Percentiles rank a stretch among this genome's conserved stretches.
Evolutionary conservation across 2,329 filamentous ascomycete species (phyloP).

Genomic region (Pseudocercospora cruenta): DNA sequence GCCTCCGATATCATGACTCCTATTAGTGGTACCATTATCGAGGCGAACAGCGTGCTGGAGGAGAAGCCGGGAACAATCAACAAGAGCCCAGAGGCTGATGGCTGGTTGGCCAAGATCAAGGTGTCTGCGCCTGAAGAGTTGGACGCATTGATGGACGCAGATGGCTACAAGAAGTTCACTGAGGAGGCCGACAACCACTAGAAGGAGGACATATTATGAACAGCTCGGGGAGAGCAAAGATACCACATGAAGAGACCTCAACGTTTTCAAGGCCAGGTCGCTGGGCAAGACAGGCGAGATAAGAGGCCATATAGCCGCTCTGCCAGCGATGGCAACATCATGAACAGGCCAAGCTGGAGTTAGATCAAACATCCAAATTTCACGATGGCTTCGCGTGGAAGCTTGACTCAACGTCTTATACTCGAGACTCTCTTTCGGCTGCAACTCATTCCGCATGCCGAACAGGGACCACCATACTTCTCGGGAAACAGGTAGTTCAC

Average conservation of each 20-base stretch:
- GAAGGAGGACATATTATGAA: not conserved
- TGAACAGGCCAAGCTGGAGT: not conserved
- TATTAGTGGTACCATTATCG: slow-evolving; percentile 73
- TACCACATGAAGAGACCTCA: not conserved
- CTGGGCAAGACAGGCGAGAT: not conserved
- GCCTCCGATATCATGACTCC: slow-evolving; percentile 97
- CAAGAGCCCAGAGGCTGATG: slow-evolving; percentile 83
- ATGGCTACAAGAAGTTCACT: slow-evolving; percentile 78
- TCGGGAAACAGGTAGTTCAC: not conserved
- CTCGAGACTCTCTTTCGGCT: not conserved
- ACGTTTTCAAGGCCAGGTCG: not conserved
- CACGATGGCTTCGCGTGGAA: not conserved
- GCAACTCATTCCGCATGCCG: not conserved
- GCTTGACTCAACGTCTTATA: not conserved
- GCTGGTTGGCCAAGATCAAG: slow-evolving; percentile 90
- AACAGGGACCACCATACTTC: not conserved
- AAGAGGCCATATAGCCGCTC: not conserved
- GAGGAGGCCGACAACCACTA: slow-evolving; percentile 45
- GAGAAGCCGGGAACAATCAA: slow-evolving; percentile 88
- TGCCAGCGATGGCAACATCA: not conserved
- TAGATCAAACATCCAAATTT: not conserved
- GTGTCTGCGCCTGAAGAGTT: slow-evolving; percentile 71
- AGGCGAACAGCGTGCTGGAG: slow-evolving; percentile 75
- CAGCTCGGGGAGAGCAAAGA: not conserved
- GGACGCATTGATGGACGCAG: slow-evolving; percentile 74